Percentiles rank a stretch among this genome's conserved stretches.
Evolutionary conservation across 805 yeast genomes (phyloP).

Genomic region (Teunomyces gatunensis): DNA sequence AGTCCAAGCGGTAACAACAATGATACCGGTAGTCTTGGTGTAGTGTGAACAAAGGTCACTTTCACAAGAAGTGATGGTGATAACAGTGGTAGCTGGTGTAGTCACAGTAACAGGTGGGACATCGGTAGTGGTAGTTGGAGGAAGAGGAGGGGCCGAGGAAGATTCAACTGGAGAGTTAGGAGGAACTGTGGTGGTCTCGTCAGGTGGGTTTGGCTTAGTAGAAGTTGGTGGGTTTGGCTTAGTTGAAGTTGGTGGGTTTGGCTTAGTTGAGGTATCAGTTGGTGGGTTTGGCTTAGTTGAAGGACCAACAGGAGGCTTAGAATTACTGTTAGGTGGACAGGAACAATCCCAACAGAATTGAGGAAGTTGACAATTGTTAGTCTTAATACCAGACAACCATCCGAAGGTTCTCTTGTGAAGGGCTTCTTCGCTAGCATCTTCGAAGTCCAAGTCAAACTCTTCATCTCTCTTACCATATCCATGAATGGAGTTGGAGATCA

Average conservation of each 20-base stretch:
- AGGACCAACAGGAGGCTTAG: not conserved
- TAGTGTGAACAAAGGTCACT: slow-evolving; percentile 23
- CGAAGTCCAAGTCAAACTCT: not conserved
- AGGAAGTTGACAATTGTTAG: slow-evolving; percentile 5
- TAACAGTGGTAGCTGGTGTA: slow-evolving; percentile 17
- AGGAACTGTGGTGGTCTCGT: not conserved
- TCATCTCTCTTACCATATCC: slow-evolving; percentile 10
- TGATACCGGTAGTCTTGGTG: slow-evolving; percentile 5
- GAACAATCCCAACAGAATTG: slow-evolving; percentile 13
- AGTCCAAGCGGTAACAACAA: slow-evolving; percentile 4
- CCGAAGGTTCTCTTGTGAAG: slow-evolving; percentile 3
- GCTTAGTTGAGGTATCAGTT: not conserved
- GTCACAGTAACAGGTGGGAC: no score
- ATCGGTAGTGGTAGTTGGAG: slow-evolving; percentile 1
- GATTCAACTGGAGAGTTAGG: slow-evolving; percentile 1
- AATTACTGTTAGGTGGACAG: slow-evolving; percentile 3
- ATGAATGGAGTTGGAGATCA: slow-evolving; percentile 2
- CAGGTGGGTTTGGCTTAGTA: not conserved
- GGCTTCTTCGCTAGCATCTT: not conserved
- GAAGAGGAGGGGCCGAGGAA: not conserved
- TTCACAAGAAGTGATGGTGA: slow-evolving; percentile 36
- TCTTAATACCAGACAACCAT: slow-evolving; percentile 6
- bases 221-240: not conserved
- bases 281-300: not conserved
- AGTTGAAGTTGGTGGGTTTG: no score